Base-by-base conservation (phyloP, 2,329 filamentous ascomycete genomes). In the Raffaelea albimanens region DNA sequence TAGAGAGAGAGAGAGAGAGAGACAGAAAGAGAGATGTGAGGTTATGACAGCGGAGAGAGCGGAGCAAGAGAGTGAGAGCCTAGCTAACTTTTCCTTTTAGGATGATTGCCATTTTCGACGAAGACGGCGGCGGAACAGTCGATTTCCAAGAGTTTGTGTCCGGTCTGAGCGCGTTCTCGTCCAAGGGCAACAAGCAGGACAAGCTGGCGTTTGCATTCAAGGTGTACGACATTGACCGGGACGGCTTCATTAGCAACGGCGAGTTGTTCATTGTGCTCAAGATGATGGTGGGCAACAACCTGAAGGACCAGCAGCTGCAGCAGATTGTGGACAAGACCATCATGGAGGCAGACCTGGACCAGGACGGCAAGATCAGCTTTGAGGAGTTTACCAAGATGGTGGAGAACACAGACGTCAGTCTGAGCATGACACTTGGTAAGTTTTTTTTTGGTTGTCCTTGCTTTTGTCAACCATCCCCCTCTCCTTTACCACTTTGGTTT, bases 271-370 rank as follows among this genome's bases (percentile, higher is more conserved):
- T 98, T 61, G 93, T 98, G 61, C 77, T 98, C 61, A 98, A 98
- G 85, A 98, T 98, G 93, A 98, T 98, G 93, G 93, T 98, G 45
- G 93, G 93, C 51, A 96, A 87, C 72, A 98, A 98, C 68, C 72
- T 98, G 61, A 98, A 98, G 76, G 93, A 98, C 67, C 88, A 96
- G 69, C 93, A 98, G 71, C 71, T 98, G 64, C 93, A 98, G 72
- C 93, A 91, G 80, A 98, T 98, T 64, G 93, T 98, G 58, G 93
- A 98, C 73, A 98, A 98, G 81, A 98, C 93, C 51, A 97, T 98
- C 65, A 97, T 97, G 93, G 93, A 98, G 72, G 93, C 93, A 43
- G 93, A 98, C 67, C 76, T 90, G 58, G 93, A 98, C 68, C 82
- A 83, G 52, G 93, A 98, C 66, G 93, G 93, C 61, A 95, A 94